Evolutionary conservation across 176 grass and related monocot genomes (phyloP).

Genomic region (Eragrostis curvula): DNA sequence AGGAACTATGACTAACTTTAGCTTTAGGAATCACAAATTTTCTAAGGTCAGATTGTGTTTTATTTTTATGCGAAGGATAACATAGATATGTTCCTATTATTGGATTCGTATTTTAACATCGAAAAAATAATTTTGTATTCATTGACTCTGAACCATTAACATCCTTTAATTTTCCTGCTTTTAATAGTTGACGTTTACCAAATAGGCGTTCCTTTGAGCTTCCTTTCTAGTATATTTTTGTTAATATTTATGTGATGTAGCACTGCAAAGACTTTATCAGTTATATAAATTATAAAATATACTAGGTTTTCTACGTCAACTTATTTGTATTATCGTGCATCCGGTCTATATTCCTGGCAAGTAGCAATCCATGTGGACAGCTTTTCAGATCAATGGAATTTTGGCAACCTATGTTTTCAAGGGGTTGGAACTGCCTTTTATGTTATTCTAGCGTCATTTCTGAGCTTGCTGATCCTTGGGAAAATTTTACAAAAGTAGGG

Average conservation of each 20-base stretch:
- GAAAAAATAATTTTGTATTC: background rate
- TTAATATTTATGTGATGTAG: background rate
- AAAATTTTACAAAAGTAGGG: background rate
- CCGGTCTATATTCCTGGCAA: background rate
- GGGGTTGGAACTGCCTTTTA: background rate
- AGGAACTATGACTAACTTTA: background rate
- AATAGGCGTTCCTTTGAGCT: background rate
- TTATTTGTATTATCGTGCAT: background rate
- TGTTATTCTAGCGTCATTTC: background rate
- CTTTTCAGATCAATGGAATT: background rate
- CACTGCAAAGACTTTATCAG: background rate
- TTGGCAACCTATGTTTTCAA: background rate
- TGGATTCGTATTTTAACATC: background rate
- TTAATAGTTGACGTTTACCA: background rate
- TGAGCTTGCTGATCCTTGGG: background rate
- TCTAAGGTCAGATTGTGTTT: background rate
- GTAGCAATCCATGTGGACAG: background rate
- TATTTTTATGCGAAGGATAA: constrained; percentile 7
- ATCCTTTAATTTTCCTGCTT: background rate
- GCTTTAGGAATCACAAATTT: background rate
- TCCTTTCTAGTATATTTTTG: background rate
- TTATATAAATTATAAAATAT: background rate
- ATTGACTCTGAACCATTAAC: background rate
- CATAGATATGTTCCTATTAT: background rate
- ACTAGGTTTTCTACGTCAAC: background rate